Evolutionary conservation across 148 eudicot genomes (phyloP), one percentile per base, ranked within the genome.

Genomic region (Amaranthus hypochondriacus): DNA sequence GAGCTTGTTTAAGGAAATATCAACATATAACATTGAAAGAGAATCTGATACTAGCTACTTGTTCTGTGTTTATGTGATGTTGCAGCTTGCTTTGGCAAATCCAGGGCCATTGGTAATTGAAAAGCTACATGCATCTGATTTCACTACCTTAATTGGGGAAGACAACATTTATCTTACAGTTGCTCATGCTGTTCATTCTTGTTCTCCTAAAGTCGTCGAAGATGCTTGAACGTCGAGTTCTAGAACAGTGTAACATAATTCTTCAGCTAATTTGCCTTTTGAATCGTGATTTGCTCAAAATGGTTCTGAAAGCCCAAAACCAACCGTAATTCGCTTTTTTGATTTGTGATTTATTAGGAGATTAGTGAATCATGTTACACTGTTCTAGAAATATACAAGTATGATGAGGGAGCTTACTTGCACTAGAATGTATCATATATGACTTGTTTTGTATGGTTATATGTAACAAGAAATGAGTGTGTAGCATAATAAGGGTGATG

Each of bases 21-120:
- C 1, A 28, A 2, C 39, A 28, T 28, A 28, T 28, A 28, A 28
- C 39, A 28, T 28, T 28, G 39, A 28, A 28, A 28, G 39, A 28
- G 39, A 28, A 28, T 28, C 39, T 28, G 39, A 28, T 28, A 28
- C 39, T 28, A 28, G 39, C 39, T 28, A 28, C 39, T 28, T 28
- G 39, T 28, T 28, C 39, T 28, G 2, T 28, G 1, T 28, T 28
- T 28, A 28, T 28, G 39, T 28, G 39, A 28, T 58, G 3, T 6
- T 70, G 61, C 84, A 94, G 98, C 86, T 94, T 7, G 83, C 78
- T 56, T 78, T 94, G 44, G 92, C 98, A 3, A 94, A 94, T 68
- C 98, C 98, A 4, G 98, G 98, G 15, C 90, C 81, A 43, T 81
- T 78, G 46, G 98, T 94, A 74, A 73, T 89, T 43, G 90, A 89